Conservation (phyloP, 1,284 basidiomycete species). For the Cryptococcus neoformans region DNA sequence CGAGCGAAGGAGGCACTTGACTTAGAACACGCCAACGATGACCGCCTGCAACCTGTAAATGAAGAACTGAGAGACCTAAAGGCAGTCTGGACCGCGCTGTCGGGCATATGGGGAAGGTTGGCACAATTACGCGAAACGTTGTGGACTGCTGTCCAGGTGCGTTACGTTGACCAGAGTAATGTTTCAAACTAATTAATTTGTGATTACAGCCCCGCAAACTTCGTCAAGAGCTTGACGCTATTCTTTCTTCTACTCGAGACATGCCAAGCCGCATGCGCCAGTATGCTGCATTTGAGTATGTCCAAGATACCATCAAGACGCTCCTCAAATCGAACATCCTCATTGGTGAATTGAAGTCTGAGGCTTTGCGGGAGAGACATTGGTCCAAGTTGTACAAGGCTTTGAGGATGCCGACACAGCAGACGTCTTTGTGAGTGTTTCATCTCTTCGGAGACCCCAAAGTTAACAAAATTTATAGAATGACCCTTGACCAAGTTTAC, state of each 20-base stretch:
- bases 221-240: conserved; percentile 85
- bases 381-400: conserved; percentile 98
- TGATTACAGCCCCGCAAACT: conserved; percentile 76
- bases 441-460: conserved; percentile 9
- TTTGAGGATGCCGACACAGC: conserved; percentile 65
- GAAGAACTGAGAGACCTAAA: conserved; percentile 96
- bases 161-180: not conserved
- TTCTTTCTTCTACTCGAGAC: conserved; percentile 88
- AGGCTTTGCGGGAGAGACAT: conserved; percentile 95
- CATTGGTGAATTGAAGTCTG: conserved; percentile 91
- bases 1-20: conserved; percentile 96
- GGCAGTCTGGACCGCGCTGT: conserved; percentile 97
- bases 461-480: conserved; percentile 54
- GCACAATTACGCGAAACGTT: conserved; percentile 80
- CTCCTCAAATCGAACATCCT: conserved; percentile 87
- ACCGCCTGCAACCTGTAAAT: conserved; percentile 85
- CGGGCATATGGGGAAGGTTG: conserved; percentile 94
- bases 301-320: conserved; percentile 83
- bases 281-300: conserved; percentile 97
- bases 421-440: conserved; percentile 54
- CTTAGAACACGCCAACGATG: conserved; percentile 84
- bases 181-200: not conserved
- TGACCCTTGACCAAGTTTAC: conserved; percentile 96
- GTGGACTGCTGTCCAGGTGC: conserved; percentile 77
- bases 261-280: conserved; percentile 99